phyloP scores from a whole-genome alignment of 2,329 filamentous ascomycete species.

The Dendryphion nanum region DNA sequence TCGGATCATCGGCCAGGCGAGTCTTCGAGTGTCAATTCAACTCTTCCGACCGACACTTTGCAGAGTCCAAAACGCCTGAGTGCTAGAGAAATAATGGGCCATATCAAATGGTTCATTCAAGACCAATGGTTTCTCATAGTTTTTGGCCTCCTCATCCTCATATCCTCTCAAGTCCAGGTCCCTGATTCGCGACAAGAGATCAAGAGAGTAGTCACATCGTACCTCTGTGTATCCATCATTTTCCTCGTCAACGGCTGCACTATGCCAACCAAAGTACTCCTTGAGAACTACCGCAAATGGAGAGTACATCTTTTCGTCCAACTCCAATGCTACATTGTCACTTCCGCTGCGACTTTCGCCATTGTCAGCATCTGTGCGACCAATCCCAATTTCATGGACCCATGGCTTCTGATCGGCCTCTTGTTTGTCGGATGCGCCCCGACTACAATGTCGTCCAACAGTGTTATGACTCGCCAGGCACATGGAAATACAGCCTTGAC shows the following conservation, averaged over 20 bases:
- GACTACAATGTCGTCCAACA: constrained; percentile 71
- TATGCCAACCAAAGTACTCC: constrained; percentile 61
- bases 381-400: constrained; percentile 55
- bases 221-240: constrained; percentile 67
- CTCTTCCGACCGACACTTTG: no score
- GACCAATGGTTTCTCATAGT: constrained; percentile 66
- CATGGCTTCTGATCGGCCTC: constrained; percentile 65
- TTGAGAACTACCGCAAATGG: constrained; percentile 64
- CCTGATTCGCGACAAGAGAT: constrained; percentile 53
- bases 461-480: constrained; percentile 69
- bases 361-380: constrained; percentile 53
- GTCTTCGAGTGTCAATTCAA: no score
- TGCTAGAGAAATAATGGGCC: no score
- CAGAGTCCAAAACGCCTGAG: no score
- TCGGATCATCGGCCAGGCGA: no score
- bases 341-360: constrained; percentile 61
- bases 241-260: constrained; percentile 72
- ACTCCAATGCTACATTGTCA: constrained; percentile 64
- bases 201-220: constrained; percentile 57
- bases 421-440: constrained; percentile 67
- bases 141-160: constrained; percentile 54
- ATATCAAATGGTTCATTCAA: constrained; percentile 43
- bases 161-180: constrained; percentile 57
- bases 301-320: constrained; percentile 67
- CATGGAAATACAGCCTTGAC: constrained; percentile 57